Percentiles rank a stretch among this genome's conserved stretches.
Evolutionary conservation across 805 yeast genomes (phyloP).

Genomic region (Pichia exigua): DNA sequence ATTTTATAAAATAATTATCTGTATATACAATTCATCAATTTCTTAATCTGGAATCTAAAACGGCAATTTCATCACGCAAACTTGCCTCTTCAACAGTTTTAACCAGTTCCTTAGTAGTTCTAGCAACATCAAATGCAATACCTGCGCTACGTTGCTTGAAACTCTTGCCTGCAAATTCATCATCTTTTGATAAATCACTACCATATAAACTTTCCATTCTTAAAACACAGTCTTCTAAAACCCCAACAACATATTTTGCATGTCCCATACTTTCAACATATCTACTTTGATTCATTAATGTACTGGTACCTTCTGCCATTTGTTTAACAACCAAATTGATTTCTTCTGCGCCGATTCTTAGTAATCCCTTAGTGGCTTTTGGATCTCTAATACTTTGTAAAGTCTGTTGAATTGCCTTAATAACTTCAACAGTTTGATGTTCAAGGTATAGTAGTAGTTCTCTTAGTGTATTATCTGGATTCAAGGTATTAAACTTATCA

Average conservation of each 20-base stretch:
- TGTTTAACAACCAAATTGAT: constrained; percentile 71
- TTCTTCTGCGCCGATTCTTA: constrained; percentile 66
- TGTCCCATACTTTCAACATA: constrained; percentile 81
- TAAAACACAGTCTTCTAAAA: constrained; percentile 74
- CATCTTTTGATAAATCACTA: constrained; percentile 31
- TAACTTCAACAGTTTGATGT: constrained; percentile 89
- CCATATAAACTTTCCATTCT: constrained; percentile 71
- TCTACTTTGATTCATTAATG: constrained; percentile 82
- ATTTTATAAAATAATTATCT: background rate
- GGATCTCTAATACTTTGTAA: constrained; percentile 71
- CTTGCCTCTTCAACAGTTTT: constrained; percentile 95
- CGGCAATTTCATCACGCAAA: constrained; percentile 75
- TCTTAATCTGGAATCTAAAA: constrained; percentile 57
- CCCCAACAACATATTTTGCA: constrained; percentile 85
- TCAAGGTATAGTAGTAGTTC: constrained; percentile 81
- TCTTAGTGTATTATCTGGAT: constrained; percentile 82
- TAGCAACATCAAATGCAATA: constrained; percentile 91
- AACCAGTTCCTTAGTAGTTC: constrained; percentile 91
- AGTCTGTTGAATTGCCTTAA: constrained; percentile 78
- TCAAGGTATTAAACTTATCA: constrained; percentile 70
- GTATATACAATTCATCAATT: constrained; percentile 1
- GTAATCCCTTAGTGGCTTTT: constrained; percentile 64
- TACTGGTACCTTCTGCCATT: constrained; percentile 85
- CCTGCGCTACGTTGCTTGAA: constrained; percentile 94
- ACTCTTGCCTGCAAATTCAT: constrained; percentile 77